Evolutionary conservation across 2,329 filamentous ascomycete species (phyloP).

Genomic region (Metarhizium anisopliae): DNA sequence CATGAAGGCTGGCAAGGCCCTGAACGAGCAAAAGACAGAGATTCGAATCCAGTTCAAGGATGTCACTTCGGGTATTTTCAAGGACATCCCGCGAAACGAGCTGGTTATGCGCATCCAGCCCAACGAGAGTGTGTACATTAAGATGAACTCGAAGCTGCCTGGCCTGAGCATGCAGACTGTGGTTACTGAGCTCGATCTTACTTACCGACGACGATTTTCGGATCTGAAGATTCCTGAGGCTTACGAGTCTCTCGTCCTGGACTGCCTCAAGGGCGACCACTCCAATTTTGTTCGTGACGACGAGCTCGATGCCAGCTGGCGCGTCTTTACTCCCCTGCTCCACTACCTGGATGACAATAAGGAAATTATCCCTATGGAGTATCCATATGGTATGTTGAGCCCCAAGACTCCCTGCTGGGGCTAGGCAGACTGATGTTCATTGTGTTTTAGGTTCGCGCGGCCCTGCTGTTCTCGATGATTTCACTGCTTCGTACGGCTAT

Average conservation of each 20-base stretch:
- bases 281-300: slow-evolving; percentile 98
- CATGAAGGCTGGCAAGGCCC: slow-evolving; percentile 95
- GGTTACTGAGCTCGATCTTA: slow-evolving; percentile 94
- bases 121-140: slow-evolving; percentile 99
- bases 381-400: slow-evolving; percentile 77
- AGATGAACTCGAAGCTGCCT: slow-evolving; percentile 99
- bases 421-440: background rate
- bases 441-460: slow-evolving; percentile 77
- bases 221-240: slow-evolving; percentile 99
- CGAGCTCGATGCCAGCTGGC: slow-evolving; percentile 95
- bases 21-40: slow-evolving; percentile 99
- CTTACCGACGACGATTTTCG: slow-evolving; percentile 95
- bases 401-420: background rate
- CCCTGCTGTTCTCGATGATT: slow-evolving; percentile 92
- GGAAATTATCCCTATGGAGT: slow-evolving; percentile 99
- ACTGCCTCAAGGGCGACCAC: slow-evolving; percentile 97
- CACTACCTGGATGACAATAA: slow-evolving; percentile 99
- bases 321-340: slow-evolving; percentile 93
- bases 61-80: slow-evolving; percentile 98
- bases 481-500: slow-evolving; percentile 96
- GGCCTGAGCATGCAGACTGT: slow-evolving; percentile 99
- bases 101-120: slow-evolving; percentile 98
- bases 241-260: slow-evolving; percentile 94
- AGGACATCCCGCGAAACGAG: slow-evolving; percentile 98
- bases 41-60: slow-evolving; percentile 99